These are phyloP conservation scores for Nepenthes mirabilis DNA, from an alignment of 148 eudicot species.

Conservation along the genomic window DNA sequence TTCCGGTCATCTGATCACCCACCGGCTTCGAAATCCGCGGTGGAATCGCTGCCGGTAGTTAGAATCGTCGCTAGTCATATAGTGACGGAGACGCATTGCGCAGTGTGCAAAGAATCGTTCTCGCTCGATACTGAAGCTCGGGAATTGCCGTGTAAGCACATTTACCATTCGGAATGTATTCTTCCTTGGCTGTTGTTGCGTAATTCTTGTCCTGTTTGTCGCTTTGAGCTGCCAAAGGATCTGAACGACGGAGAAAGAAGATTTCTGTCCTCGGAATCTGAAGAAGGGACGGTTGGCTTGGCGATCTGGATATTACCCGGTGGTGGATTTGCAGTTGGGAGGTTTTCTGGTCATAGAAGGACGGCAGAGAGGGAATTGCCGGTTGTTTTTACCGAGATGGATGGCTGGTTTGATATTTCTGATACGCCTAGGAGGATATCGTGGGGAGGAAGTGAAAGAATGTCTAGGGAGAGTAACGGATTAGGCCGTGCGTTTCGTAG, in stretches of 20 bases:
- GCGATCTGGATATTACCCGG: conserved; percentile 49
- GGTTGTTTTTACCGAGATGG: conserved; percentile 35
- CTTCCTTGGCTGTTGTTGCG: conserved; percentile 32
- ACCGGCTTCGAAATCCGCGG: conserved; percentile 34
- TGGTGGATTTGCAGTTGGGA: conserved; percentile 50
- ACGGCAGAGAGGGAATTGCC: conserved; percentile 25
- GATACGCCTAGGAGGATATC: conserved; percentile 21
- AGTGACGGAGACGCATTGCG: conserved; percentile 25
- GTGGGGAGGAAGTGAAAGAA: conserved; percentile 16
- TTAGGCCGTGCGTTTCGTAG: conserved; percentile 17
- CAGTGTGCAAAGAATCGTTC: conserved; percentile 39
- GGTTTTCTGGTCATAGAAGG: conserved; percentile 27
- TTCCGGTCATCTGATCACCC: conserved; percentile 10
- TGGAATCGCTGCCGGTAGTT: conserved; percentile 30
- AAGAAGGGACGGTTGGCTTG: conserved; percentile 23
- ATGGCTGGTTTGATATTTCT: conserved; percentile 19
- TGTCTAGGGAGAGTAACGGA: conserved; percentile 20
- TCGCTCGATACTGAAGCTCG: conserved; percentile 18
- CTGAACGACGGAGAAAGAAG: conserved; percentile 15
- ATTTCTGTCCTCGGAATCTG: conserved; percentile 5
- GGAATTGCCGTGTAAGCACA: conserved; percentile 46
- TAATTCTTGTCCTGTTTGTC: conserved; percentile 50
- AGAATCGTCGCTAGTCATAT: conserved; percentile 15
- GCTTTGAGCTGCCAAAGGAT: conserved; percentile 28
- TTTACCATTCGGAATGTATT: conserved; percentile 43